Percentiles rank a stretch among this genome's conserved stretches.
These are phyloP conservation scores for Scheffersomyces illinoinensis DNA, from an alignment of 1,139 yeast species.

Conservation along the genomic window DNA sequence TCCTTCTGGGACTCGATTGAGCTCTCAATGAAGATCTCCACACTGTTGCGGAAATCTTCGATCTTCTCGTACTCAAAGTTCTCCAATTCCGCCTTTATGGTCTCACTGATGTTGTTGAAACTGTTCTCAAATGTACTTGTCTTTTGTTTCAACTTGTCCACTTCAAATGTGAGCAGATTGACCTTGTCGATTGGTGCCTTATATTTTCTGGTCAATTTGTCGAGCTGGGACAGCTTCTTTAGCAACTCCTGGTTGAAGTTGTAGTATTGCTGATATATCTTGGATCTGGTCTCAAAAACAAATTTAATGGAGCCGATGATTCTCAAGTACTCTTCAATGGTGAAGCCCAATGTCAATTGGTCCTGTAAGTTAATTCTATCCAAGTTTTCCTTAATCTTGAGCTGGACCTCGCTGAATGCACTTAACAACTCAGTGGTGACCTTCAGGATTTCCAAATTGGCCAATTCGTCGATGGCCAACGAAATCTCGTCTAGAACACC, in stretches of 20 bases:
- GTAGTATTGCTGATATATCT: conserved; percentile 62
- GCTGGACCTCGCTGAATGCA: conserved; percentile 70
- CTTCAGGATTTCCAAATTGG: conserved; percentile 75
- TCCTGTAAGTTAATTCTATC: conserved; percentile 86
- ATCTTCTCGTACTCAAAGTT: conserved; percentile 75
- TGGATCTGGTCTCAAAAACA: conserved; percentile 74
- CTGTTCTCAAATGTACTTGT: conserved; percentile 55
- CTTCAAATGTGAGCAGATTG: conserved; percentile 54
- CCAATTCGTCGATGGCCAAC: conserved; percentile 68
- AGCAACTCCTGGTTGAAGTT: conserved; percentile 42
- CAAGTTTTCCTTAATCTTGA: conserved; percentile 68
- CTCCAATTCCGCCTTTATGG: conserved; percentile 68
- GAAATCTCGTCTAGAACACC: conserved; percentile 43
- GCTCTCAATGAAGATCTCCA: conserved; percentile 88
- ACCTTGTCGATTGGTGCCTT: conserved; percentile 66
- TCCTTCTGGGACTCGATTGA: conserved; percentile 94
- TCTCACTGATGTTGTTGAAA: conserved; percentile 61
- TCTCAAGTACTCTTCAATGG: conserved; percentile 85
- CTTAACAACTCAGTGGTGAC: conserved; percentile 55
- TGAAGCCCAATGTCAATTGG: conserved; percentile 79
- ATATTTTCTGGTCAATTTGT: conserved; percentile 56
- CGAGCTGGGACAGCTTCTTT: conserved; percentile 51
- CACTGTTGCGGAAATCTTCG: conserved; percentile 83
- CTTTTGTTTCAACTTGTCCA: conserved; percentile 58
- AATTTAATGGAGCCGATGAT: conserved; percentile 74